Evolutionary conservation across 2,329 filamentous ascomycete species (phyloP).

Genomic region (Daldinia sp.): DNA sequence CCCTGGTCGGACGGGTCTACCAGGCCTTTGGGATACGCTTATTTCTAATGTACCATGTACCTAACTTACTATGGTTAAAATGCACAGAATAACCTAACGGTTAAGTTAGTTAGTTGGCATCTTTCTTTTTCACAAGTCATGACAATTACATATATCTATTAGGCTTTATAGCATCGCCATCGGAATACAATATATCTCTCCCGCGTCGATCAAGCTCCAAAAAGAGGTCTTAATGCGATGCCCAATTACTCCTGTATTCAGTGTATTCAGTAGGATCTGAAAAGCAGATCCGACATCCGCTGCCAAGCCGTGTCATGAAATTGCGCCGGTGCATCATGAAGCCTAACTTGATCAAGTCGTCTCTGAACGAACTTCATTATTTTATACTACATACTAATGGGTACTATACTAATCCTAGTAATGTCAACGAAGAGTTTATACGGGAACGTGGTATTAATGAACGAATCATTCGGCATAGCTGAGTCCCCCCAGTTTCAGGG

Average conservation of each 20-base stretch:
- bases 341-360: slow-evolving; percentile 13
- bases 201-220: slow-evolving; percentile 7
- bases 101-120: too few species aligned
- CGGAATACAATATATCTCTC: background rate
- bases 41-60: background rate
- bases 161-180: too few species aligned
- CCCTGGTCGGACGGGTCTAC: slow-evolving; percentile 19
- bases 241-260: too few species aligned
- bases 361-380: background rate
- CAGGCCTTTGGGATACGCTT: slow-evolving; percentile 18
- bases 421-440: slow-evolving; percentile 8
- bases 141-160: too few species aligned
- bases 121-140: background rate
- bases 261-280: slow-evolving; percentile 21
- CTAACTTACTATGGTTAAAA: background rate
- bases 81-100: too few species aligned
- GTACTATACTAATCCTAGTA: too few species aligned
- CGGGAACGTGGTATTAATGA: slow-evolving; percentile 13
- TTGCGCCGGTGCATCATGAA: slow-evolving; percentile 27
- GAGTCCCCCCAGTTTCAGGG: slow-evolving; percentile 42
- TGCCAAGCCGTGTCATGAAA: slow-evolving; percentile 33
- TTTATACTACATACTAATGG: too few species aligned
- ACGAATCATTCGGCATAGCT: slow-evolving; percentile 38
- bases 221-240: background rate
- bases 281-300: slow-evolving; percentile 20